Percentiles rank a stretch among this genome's conserved stretches.
phyloP scores from a whole-genome alignment of 2,329 filamentous ascomycete species.

The Exophiala viscosa region DNA sequence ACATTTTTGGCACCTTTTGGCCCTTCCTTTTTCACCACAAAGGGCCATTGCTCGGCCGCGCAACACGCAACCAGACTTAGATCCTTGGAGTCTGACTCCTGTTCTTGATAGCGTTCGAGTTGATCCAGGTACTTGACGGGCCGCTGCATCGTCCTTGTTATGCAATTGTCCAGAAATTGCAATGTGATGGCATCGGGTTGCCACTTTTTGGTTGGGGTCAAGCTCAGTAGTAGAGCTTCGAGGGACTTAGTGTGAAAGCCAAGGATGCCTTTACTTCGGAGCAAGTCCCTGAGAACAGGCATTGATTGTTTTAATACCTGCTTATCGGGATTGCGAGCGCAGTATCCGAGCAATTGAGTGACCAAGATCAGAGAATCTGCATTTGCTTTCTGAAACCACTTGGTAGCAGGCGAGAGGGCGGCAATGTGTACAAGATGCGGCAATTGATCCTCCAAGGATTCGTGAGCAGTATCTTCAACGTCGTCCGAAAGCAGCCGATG shows the following conservation, averaged over 20 bases:
- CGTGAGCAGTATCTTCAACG: slow-evolving; percentile 47
- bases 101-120: slow-evolving; percentile 37
- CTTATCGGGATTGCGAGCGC: slow-evolving; percentile 27
- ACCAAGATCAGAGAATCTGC: slow-evolving; percentile 37
- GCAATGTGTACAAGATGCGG: slow-evolving; percentile 79
- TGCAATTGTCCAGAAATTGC: slow-evolving; percentile 77
- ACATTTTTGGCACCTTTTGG: slow-evolving; percentile 47
- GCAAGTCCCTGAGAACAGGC: slow-evolving; percentile 4
- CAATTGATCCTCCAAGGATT: slow-evolving; percentile 67
- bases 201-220: slow-evolving; percentile 34
- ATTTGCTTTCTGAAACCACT: slow-evolving; percentile 78
- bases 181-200: slow-evolving; percentile 49
- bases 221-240: slow-evolving; percentile 38
- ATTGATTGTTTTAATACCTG: slow-evolving; percentile 5
- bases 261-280: slow-evolving; percentile 34
- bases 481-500: slow-evolving; percentile 53
- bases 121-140: slow-evolving; percentile 75
- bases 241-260: slow-evolving; percentile 34
- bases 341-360: slow-evolving; percentile 42
- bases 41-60: slow-evolving; percentile 74
- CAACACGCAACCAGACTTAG: slow-evolving; percentile 61
- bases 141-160: slow-evolving; percentile 68
- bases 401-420: slow-evolving; percentile 74
- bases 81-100: slow-evolving; percentile 26
- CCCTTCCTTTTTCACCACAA: slow-evolving; percentile 54